A percentile compares a stretch with the other conserved stretches of the same genome.
phyloP scores from a whole-genome alignment of 2,329 filamentous ascomycete genomes.

The Trichoderma sp. region DNA sequence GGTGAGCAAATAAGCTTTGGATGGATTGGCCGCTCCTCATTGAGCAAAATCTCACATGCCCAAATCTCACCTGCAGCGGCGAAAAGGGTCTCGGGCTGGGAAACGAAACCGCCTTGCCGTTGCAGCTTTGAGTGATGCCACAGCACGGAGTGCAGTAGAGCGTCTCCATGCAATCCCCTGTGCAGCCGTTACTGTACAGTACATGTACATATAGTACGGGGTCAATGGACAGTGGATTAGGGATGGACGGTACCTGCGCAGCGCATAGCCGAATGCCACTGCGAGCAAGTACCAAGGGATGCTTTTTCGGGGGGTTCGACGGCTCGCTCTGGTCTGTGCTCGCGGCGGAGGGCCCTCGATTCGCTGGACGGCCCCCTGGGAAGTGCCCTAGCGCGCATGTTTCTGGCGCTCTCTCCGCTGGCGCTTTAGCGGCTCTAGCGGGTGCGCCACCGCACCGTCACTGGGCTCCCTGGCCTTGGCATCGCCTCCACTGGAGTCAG shows the following conservation, averaged over 20 bases:
- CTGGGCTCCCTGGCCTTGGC: slow-evolving; percentile 16
- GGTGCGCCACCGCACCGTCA: slow-evolving; percentile 10
- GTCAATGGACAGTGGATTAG: background rate
- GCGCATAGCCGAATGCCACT: background rate
- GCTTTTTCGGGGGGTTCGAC: background rate
- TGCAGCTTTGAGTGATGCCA: background rate
- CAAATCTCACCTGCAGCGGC: slow-evolving; percentile 10
- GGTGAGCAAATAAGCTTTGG: slow-evolving; percentile 13
- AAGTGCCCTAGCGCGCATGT: background rate
- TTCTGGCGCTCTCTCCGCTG: slow-evolving; percentile 16
- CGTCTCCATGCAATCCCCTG: too few relatives aligned
- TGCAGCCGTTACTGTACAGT: too few relatives aligned
- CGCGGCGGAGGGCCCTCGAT: background rate
- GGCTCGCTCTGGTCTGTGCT: background rate
- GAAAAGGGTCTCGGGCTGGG: background rate
- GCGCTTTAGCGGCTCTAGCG: slow-evolving; percentile 10
- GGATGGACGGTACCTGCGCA: background rate
- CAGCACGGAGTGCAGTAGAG: too few relatives aligned
- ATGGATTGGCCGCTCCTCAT: background rate
- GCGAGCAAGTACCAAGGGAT: background rate
- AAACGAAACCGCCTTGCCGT: slow-evolving; percentile 3
- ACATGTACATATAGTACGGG: background rate
- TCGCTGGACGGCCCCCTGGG: slow-evolving; percentile 7
- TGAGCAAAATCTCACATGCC: slow-evolving; percentile 6
- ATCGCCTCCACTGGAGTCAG: slow-evolving; percentile 2